phyloP scores from a whole-genome alignment of 2,329 filamentous ascomycete genomes.

The Cladosporium austrohemisphaericum region DNA sequence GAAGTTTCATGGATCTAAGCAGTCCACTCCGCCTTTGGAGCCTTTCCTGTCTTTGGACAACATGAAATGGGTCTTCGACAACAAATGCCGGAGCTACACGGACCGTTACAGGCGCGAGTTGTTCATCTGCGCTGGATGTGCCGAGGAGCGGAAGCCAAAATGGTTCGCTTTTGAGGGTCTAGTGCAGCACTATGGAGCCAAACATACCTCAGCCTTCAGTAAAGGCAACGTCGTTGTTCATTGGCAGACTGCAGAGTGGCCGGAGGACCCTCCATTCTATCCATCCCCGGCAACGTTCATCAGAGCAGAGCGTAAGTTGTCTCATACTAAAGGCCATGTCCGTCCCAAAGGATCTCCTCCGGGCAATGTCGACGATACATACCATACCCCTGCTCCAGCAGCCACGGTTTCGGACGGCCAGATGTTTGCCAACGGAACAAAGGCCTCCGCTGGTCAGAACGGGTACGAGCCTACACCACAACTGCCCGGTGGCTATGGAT shows the following conservation, averaged over 20 bases:
- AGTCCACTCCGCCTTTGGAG: conserved; percentile 21
- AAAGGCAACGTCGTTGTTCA: conserved; percentile 68
- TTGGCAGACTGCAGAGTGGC: conserved; percentile 77
- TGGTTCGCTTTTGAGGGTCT: conserved; percentile 74
- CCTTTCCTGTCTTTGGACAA: conserved; percentile 66
- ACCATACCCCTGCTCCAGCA: conserved; percentile 12
- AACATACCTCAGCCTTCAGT: conserved; percentile 70
- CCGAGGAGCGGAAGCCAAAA: conserved; percentile 62
- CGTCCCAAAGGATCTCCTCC: conserved; percentile 19
- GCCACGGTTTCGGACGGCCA: conserved; percentile 18
- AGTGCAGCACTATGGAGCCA: conserved; percentile 78
- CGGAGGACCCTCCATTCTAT: conserved; percentile 66
- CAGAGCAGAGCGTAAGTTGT: conserved; percentile 19
- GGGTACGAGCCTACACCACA: conserved; percentile 9
- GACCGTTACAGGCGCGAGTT: conserved; percentile 65
- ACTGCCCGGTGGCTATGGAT: background rate
- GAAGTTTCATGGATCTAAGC: conserved; percentile 15
- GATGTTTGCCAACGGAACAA: conserved; percentile 4
- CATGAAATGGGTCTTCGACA: conserved; percentile 82
- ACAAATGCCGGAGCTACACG: conserved; percentile 67
- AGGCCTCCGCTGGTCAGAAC: background rate
- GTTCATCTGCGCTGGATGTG: conserved; percentile 65
- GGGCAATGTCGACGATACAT: conserved; percentile 10
- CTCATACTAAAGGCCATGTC: conserved; percentile 9
- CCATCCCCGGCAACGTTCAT: conserved; percentile 39